phyloP scores from a whole-genome alignment of 2,329 filamentous ascomycete genomes.

The Fusarium burgessii region DNA sequence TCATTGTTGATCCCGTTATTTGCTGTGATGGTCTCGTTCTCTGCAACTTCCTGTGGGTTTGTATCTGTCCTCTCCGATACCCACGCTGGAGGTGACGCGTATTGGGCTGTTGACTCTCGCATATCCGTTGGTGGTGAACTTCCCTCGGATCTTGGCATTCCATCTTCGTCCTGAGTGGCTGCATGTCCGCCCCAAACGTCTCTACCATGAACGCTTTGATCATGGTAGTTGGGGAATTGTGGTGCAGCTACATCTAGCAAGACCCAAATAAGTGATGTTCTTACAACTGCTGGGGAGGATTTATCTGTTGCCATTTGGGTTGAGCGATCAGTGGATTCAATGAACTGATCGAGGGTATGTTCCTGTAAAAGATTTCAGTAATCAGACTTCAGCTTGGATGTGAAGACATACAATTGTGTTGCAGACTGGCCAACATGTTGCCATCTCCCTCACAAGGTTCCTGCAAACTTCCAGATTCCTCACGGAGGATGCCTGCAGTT shows the following conservation, averaged over 20 bases:
- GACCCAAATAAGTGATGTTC: constrained; percentile 24
- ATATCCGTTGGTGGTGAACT: constrained; percentile 21
- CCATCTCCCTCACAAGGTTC: constrained; percentile 26
- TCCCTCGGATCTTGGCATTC: background rate
- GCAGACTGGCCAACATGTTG: constrained; percentile 25
- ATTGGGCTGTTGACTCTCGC: constrained; percentile 33
- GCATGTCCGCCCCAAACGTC: background rate
- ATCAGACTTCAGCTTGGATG: fast-evolving
- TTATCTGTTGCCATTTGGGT: background rate
- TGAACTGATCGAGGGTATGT: constrained; percentile 10
- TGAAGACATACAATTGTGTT: constrained; percentile 11
- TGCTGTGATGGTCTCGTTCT: fast-evolving
- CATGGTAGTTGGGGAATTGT: constrained; percentile 24
- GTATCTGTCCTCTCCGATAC: background rate
- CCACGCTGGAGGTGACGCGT: constrained; percentile 32
- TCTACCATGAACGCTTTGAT: background rate
- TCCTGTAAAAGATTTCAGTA: background rate
- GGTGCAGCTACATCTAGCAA: constrained; percentile 26
- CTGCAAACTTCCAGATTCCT: constrained; percentile 18
- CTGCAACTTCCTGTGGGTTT: background rate
- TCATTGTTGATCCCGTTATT: background rate
- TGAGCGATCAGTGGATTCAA: background rate
- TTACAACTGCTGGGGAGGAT: background rate
- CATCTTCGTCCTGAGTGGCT: background rate
- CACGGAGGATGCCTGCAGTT: background rate